Evolutionary conservation across 306 rosid species (phyloP), one percentile per base, ranked within the genome.

Genomic region (Benincasa hispida): DNA sequence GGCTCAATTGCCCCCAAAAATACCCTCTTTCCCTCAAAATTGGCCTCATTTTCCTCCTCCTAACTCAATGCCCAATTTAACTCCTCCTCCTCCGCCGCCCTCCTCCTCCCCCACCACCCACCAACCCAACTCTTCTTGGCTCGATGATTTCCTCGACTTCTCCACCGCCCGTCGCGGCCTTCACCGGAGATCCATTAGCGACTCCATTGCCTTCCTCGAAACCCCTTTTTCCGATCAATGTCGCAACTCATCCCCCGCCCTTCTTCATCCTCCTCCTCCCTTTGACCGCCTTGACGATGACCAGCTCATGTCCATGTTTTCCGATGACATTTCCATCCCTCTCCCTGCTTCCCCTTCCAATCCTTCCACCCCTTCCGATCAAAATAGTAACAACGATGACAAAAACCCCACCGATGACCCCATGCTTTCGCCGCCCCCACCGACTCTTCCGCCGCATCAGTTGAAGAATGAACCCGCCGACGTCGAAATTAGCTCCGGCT

Each of bases 1-100:
- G 98, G 96, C 98, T 76, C 97, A 94, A 83, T 91, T 94, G 76
- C 98, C 98, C 57, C 98, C 98, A 14, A 94, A 94, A 86, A 80
- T 86, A 82, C 98, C 98, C 8, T 88, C 81, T 83, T 86, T 89
- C 80, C 72, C 96, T 54, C 97, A 88, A 53, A 90, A 93, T 86
- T 90, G 91, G 92, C 86, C 92, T 30, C 70, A 2, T 69, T 69
- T 66, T 66, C 73, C 73, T n/a, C 70, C 70, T 8, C 73, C 73
- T 60, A 45, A 2, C 13, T 15, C 67, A 35, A 65, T 65, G 92
- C 86, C 91, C 27, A 62, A 41, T 42, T 68, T 22, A 8, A 1
- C 74, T 21, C 74, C 74, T 76, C 87, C 87, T 51, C 88, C 69
- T 51, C 75, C 76, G 50, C 25, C 90, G 32, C n/a, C 86, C 18